Conservation (phyloP, 805 yeast species). For the Komagataella pseudopastoris region DNA sequence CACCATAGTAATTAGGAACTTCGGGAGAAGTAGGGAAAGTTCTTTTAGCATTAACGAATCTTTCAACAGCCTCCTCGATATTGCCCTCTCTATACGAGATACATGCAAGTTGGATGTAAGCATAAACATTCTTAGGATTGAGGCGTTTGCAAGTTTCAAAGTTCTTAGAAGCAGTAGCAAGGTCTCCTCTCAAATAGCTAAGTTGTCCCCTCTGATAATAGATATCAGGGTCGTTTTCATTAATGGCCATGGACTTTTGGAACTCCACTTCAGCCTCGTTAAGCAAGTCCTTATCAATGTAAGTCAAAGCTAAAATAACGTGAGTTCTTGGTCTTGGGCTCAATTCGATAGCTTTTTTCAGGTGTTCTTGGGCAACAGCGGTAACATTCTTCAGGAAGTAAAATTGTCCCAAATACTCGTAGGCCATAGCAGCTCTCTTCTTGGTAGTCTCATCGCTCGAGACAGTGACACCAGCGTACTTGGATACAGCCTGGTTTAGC, state of each 20-base stretch:
- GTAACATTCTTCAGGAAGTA: constrained; percentile 70
- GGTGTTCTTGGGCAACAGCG: constrained; percentile 44
- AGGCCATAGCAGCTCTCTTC: constrained; percentile 48
- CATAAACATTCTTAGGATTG: constrained; percentile 66
- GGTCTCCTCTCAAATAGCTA: constrained; percentile 66
- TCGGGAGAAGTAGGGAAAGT: constrained; percentile 81
- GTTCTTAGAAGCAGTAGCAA: constrained; percentile 55
- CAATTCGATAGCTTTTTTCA: constrained; percentile 52
- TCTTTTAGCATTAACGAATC: constrained; percentile 56
- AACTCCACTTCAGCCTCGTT: constrained; percentile 54
- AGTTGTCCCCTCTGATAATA: constrained; percentile 94
- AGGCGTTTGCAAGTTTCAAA: constrained; percentile 65
- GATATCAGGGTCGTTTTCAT: constrained; percentile 65
- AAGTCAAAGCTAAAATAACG: constrained; percentile 68
- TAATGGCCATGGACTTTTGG: constrained; percentile 51
- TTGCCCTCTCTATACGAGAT: constrained; percentile 71
- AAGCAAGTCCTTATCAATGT: constrained; percentile 64
- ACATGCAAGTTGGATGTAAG: constrained; percentile 89
- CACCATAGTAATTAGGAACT: constrained; percentile 92
- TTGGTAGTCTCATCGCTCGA: constrained; percentile 23
- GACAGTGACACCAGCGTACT: constrained; percentile 16
- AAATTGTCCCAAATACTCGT: constrained; percentile 75
- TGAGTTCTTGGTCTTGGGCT: constrained; percentile 73
- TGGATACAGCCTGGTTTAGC: constrained; percentile 44
- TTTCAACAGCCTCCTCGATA: constrained; percentile 42